These are phyloP conservation scores for Fusarium continuum DNA, from an alignment of 2,329 filamentous ascomycete genomes.

Conservation along the genomic window DNA sequence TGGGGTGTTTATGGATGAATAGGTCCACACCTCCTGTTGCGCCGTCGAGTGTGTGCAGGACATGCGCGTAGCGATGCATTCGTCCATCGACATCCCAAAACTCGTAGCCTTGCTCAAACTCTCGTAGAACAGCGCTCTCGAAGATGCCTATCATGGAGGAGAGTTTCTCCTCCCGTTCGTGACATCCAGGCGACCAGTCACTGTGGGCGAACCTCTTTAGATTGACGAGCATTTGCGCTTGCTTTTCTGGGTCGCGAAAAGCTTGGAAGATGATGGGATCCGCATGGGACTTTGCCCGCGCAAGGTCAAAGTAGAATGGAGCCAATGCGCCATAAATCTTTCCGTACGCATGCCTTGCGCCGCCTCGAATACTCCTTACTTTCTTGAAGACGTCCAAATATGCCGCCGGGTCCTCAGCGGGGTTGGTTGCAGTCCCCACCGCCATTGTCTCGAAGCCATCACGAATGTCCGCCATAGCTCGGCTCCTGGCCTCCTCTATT, in stretches of 20 bases:
- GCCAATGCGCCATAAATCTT: slow-evolving; percentile 88
- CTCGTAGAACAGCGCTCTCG: slow-evolving; percentile 86
- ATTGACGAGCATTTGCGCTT: slow-evolving; percentile 88
- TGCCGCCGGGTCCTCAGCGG: slow-evolving; percentile 67
- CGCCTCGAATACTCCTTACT: slow-evolving; percentile 81
- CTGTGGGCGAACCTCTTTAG: slow-evolving; percentile 80
- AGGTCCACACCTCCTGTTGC: slow-evolving; percentile 81
- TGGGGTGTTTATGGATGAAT: slow-evolving; percentile 87
- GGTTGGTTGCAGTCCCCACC: slow-evolving; percentile 58
- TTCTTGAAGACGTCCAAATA: slow-evolving; percentile 75
- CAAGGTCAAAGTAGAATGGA: slow-evolving; percentile 88
- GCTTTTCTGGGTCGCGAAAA: slow-evolving; percentile 87
- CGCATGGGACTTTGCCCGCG: slow-evolving; percentile 74
- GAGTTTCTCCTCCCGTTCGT: slow-evolving; percentile 75
- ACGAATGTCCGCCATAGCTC: slow-evolving; percentile 45
- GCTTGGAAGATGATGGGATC: slow-evolving; percentile 87
- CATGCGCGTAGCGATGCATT: slow-evolving; percentile 90
- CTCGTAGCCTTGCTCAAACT: slow-evolving; percentile 94
- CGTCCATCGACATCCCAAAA: slow-evolving; percentile 86
- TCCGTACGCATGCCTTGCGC: slow-evolving; percentile 88
- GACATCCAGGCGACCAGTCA: slow-evolving; percentile 81
- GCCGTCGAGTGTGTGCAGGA: slow-evolving; percentile 83
- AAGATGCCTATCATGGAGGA: slow-evolving; percentile 81
- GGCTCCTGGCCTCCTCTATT: slow-evolving; percentile 68
- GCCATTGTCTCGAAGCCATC: slow-evolving; percentile 86